Evolutionary conservation across 495 filamentous ascomycete species (phyloP).

Genomic region (Daldinia bambusicola): DNA sequence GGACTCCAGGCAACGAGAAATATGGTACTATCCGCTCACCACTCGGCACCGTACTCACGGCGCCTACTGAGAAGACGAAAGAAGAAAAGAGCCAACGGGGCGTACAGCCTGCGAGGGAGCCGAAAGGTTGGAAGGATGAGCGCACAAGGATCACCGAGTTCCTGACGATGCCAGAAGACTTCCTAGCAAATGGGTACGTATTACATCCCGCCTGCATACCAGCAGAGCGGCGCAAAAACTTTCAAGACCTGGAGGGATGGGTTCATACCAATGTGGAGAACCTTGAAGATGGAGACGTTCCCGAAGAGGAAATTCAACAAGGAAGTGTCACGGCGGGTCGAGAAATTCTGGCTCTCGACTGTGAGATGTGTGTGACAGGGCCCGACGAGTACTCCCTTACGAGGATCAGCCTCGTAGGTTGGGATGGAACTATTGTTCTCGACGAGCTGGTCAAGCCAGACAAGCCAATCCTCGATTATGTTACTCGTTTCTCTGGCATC

Average conservation of each 20-base stretch:
- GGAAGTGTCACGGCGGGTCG: slow-evolving; percentile 87
- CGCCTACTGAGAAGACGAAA: slow-evolving; percentile 70
- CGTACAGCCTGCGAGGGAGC: slow-evolving; percentile 64
- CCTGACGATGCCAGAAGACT: slow-evolving; percentile 72
- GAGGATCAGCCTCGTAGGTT: slow-evolving; percentile 83
- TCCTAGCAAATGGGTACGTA: slow-evolving; percentile 83
- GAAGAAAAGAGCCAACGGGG: slow-evolving; percentile 67
- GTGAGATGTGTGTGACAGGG: slow-evolving; percentile 94
- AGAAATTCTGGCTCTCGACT: slow-evolving; percentile 86
- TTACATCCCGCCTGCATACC: slow-evolving; percentile 76
- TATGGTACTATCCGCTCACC: slow-evolving; percentile 84
- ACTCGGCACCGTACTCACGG: slow-evolving; percentile 76
- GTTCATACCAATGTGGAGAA: slow-evolving; percentile 77
- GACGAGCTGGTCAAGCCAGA: slow-evolving; percentile 93
- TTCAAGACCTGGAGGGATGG: slow-evolving; percentile 75
- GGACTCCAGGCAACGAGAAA: slow-evolving; percentile 84
- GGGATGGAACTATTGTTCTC: slow-evolving; percentile 83
- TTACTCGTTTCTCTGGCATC: slow-evolving; percentile 91
- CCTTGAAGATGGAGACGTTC: slow-evolving; percentile 72
- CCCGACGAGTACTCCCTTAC: slow-evolving; percentile 81
- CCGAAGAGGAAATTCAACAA: slow-evolving; percentile 74
- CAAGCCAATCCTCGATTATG: slow-evolving; percentile 84
- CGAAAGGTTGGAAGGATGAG: slow-evolving; percentile 70
- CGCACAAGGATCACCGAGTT: slow-evolving; percentile 83
- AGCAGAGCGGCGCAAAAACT: slow-evolving; percentile 55